Conservation (phyloP, 129 eudicot genomes). For the sunflower (Helianthus annuus) region HanXRQr2.0-SUNRISE NC_035448.2:171240221-171240720, state of each 20-base stretch:
- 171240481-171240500: slow-evolving; percentile 97
- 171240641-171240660: slow-evolving; percentile 99
- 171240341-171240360: slow-evolving; percentile 92
- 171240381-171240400: slow-evolving; percentile 87
- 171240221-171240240: slow-evolving; percentile 66
- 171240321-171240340: slow-evolving; percentile 85
- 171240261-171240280: neutral
- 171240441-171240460: neutral
- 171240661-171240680: slow-evolving; percentile 99
- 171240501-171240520: slow-evolving; percentile 99
- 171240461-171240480: slow-evolving; percentile 85
- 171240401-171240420: slow-evolving; percentile 16
- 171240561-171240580: slow-evolving; percentile 56
- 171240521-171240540: slow-evolving; percentile 98
- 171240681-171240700: slow-evolving; percentile 90
- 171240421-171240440: neutral
- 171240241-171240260: slow-evolving; percentile 6
- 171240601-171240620: neutral
- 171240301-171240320: slow-evolving; percentile 88
- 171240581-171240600: neutral
- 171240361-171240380: slow-evolving; percentile 90
- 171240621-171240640: slow-evolving; percentile 35
- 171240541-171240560: slow-evolving; percentile 95
- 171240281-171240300: neutral
- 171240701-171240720: slow-evolving; percentile 99